Conservation (phyloP, 192 early-diverging fungal species). For the Anaeromyces robustus region DNA sequence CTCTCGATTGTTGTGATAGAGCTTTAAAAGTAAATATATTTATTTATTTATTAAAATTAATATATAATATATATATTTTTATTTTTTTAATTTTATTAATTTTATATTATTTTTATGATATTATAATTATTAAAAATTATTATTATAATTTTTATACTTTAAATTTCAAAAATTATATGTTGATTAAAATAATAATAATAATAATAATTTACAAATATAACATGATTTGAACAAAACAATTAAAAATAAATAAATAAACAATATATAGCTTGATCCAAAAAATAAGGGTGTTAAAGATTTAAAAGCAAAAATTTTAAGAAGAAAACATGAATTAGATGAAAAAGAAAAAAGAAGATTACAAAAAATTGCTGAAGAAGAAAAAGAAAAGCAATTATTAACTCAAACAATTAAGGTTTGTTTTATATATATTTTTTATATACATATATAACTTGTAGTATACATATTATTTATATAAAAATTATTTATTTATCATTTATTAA, state of each 20-base stretch:
- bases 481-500: too few relatives aligned
- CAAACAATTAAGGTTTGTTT: slow-evolving; percentile 21
- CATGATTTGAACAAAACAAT: neutral
- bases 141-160: too few relatives aligned
- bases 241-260: neutral
- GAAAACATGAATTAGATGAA: slow-evolving; percentile 12
- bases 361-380: slow-evolving; percentile 20
- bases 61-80: too few relatives aligned
- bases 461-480: too few relatives aligned
- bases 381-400: slow-evolving; percentile 18
- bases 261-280: slow-evolving; percentile 25
- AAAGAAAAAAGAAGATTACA: slow-evolving; percentile 19
- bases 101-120: too few relatives aligned
- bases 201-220: too few relatives aligned
- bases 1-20: slow-evolving; percentile 66
- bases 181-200: too few relatives aligned
- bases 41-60: too few relatives aligned
- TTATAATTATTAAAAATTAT: too few relatives aligned
- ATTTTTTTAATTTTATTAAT: slow-evolving; percentile 8
- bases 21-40: slow-evolving; percentile 28
- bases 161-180: too few relatives aligned
- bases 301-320: slow-evolving; percentile 11
- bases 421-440: too few relatives aligned
- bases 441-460: too few relatives aligned
- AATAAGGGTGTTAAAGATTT: slow-evolving; percentile 23